Evolutionary conservation across 768 basidiomycete species (phyloP), one percentile per base, ranked within the genome.

Genomic region (Leccinum truebloodii): DNA sequence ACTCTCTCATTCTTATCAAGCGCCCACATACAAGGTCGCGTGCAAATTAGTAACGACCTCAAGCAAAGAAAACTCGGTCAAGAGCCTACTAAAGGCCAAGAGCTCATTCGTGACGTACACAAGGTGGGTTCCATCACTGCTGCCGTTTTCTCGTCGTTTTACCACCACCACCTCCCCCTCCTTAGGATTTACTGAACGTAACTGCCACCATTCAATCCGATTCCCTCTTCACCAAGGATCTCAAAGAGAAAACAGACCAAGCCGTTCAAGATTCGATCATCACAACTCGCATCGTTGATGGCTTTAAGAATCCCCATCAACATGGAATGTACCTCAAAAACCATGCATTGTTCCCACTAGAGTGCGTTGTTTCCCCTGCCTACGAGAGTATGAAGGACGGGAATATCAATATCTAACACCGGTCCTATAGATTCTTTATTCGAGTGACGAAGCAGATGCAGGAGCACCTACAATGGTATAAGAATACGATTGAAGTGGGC

Each of bases 191-290:
- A 46, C 77, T 87, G 49, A 83, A 83, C 65, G 81, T 82, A 3
- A 79, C 85, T 34, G 82, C 85, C 7, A 83, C 81, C 22, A 83
- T 89, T 41, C 86, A 85, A 57, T 82, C 85, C 16, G 92, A 94
- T 70, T 75, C 82, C 26, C 81, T 83, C 58, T 80, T 84, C 46
- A 86, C 87, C 28, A 83, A 82, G 60, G 89, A 92, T 72, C 75
- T 94, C 52, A 89, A 88, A 69, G 75, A 78, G 3, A 91, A 90
- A 78, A 85, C 87, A 13, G 89, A 92, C 55, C 86, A 88, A 73
- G 83, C 88, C 0, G 86, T 92, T 28, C 86, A 90, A 74, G 92
- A 94, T 66, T 90, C 87, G 24, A 91, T 93, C 56, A 79, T 86
- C 28, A 85, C 89, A 3, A 91, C 85, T 8, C 84, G 85, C 30